Evolutionary conservation across 345 rosid genomes (phyloP), one percentile per base, ranked within the genome.

Genomic region (Physaria fendleri): DNA sequence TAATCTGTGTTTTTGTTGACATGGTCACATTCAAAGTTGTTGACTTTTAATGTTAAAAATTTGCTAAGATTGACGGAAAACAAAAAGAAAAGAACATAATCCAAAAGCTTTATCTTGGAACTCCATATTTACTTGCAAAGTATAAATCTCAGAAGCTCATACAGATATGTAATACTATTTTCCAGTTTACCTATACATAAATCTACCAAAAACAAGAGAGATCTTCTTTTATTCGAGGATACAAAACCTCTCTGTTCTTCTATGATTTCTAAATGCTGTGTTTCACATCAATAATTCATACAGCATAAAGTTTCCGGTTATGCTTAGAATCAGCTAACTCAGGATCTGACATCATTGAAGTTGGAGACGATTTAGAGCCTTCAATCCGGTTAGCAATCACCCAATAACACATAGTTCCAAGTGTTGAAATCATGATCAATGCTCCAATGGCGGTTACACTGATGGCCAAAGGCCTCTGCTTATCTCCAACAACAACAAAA

Each of bases 351-450:
- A 80, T 63, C 76, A 79, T 54, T 5, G 90, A 74, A 32, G 76
- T 71, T 7, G 95, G 85, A 21, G 62, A 65, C 0, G 92, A 81
- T 50, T 76, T 78, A 10, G 92, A 77, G 25, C 79, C 74, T 55
- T 82, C 82, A 34, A 89, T 68, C 42, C 83, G 77, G 50, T 83
- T 79, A 45, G 72, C 71, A n/a, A 89, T 74, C 63, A 93, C 90
- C 85, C 94, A 93, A 46, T 89, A 88, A 62, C 89, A 76, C 91
- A 93, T 81, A 17, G 97, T 86, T 18, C 95, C 99, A 1, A 93
- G 68, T 4, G 97, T 93, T 10, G 95, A 50, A 16, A 75, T 75
- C 99, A 87, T 86, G 13, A 93, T 93, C 48, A 82, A 59, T 5
- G 82, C 78, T 41, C 97, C 97, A 51, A 89, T 67, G 21, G 24